Conservation (phyloP, 306 rosid species). For the Elaeagnus macrophylla region DNA sequence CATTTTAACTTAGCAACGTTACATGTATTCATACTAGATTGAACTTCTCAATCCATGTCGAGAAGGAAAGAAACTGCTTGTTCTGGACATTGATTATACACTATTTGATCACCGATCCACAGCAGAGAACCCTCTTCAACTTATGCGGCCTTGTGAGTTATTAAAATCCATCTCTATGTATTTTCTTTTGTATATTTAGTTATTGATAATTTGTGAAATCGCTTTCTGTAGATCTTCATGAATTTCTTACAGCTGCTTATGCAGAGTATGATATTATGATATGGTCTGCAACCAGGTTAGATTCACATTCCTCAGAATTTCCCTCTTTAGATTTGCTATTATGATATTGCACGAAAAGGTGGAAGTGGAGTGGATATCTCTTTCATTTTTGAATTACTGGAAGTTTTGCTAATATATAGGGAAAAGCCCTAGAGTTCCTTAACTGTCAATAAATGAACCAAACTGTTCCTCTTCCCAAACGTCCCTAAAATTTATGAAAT, state of each 20-base stretch:
- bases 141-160: constrained; percentile 88
- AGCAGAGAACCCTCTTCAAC: constrained; percentile 90
- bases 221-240: constrained; percentile 70
- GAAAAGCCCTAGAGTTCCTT: no score
- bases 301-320: constrained; percentile 1
- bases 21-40: constrained; percentile 27
- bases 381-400: no score
- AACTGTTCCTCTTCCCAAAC: no score
- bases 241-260: constrained; percentile 80
- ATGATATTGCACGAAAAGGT: not conserved
- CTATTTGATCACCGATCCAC: constrained; percentile 93
- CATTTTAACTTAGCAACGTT: no score
- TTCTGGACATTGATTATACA: constrained; percentile 90
- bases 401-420: no score
- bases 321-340: not conserved
- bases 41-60: constrained; percentile 75
- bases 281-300: constrained; percentile 97
- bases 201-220: constrained; percentile 4
- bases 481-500: not conserved
- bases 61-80: constrained; percentile 84
- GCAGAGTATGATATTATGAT: constrained; percentile 87
- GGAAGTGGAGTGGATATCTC: not conserved
- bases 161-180: not conserved
- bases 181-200: not conserved
- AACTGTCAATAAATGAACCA: no score